Evolutionary conservation across 495 filamentous ascomycete species (phyloP), one percentile per base, ranked within the genome.

Genomic region (Penicillium dipodomyicola): DNA sequence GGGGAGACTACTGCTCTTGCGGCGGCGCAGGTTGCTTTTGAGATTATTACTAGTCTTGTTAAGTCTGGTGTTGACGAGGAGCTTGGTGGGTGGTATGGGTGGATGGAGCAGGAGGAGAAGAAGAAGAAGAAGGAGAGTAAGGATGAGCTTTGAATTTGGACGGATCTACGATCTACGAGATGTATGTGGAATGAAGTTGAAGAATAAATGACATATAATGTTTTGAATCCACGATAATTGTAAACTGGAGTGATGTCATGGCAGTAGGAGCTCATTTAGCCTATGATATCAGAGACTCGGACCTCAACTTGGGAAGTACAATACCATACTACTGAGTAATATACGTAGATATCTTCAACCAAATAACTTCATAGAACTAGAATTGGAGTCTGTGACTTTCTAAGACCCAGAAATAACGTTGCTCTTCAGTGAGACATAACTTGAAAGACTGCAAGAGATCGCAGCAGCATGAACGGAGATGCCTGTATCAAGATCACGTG

Each of bases 1-100:
- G 89, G 87, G 0, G 90, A 96, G 79, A 85, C 87, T 65, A 96
- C 90, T 39, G 89, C 90, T 46, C 76, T 94, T 61, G 89, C 87
- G n/a, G 90, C 86, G 0, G 88, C 89, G 10, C 89, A 93, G 76
- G 81, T 88, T 20, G 86, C 85, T 17, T 95, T 86, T 70, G 90
- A 95, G 77, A 83, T 94, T 48, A 76, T 93, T 70, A 92, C 85
- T 20, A 84, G 86, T 48, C 87, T 91, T 81, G 88, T 91, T 1
- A 91, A 89, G 78, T 72, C 72, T 27, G 85, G 84, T 4, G 66
- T 77, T n/a, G 67, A 61, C 29, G 74, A 78, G 66, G 74, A 77
- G 51, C 52, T 76, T 49, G 69, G 77, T 49, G 73, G 74, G 14
- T 78, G 76, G 76, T 78, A 78, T 57, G 74, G 74, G 23, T 65